Evolutionary conservation across 495 filamentous ascomycete genomes (phyloP), one percentile per base, ranked within the genome.

Genomic region (Melanomma pulvis-pyrius): DNA sequence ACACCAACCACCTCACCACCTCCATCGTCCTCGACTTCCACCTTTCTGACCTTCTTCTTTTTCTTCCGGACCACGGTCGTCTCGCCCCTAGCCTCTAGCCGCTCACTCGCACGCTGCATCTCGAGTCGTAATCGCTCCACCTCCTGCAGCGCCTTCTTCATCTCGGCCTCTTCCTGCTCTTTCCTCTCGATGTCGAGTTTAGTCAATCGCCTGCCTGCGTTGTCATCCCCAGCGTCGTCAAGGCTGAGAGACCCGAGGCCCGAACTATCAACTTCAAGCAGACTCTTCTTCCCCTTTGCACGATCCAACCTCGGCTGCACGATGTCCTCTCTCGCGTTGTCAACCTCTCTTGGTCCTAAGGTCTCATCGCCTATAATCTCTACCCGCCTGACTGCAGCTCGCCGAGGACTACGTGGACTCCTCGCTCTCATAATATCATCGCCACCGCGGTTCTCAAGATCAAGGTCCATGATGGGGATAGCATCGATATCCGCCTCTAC

Each of bases 401-500:
- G 82, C 56, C 65, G 24, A 21, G 65, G 65, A 50, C 60, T 68
- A n/a, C 65, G 22, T 15, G 51, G 21, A 32, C 51, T 54, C 21
- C 48, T 24, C n/a, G 56, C 28, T 3, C 56, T 56, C 28, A 21
- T 22, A 11, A 46, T 30, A 7, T 62, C 32, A 53, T 53, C 28
- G 65, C 70, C 63, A 13, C 54, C 30, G 8, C 46, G 36, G 54
- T 82, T 83, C 1, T 84, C 86, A 25, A 96, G 80, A 70, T 93
- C 86, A 25, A 98, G 84, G 68, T 96, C 87, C 83, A 98, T 92
- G 65, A 98, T 93, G 0, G 94, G 94, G 64, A 98, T 98, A 15
- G 90, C 84, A 74, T 98, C 94, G 53, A 98, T 83, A 73, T 98
- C 94, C 17, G 97, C 77, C 29, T 86, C 88, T 8, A 87, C 53